A percentile compares a stretch with the other conserved stretches of the same genome.
phyloP scores from a whole-genome alignment of 2,329 filamentous ascomycete genomes.

The Beauveria varroae region DNA sequence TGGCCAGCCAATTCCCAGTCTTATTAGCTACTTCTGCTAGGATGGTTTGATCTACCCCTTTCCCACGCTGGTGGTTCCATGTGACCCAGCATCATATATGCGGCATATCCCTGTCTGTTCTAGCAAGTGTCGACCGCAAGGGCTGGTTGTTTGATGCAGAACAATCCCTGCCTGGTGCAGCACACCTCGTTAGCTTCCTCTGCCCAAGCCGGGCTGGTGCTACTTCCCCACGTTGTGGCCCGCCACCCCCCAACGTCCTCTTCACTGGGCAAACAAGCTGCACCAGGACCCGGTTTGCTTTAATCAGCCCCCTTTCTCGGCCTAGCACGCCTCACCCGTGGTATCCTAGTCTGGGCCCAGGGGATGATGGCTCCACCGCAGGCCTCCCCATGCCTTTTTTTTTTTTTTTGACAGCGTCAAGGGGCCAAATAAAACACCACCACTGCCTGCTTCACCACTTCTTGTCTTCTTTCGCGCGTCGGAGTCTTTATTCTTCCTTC shows the following conservation, averaged over 20 bases:
- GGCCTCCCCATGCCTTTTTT: slow-evolving; percentile 32
- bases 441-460: slow-evolving; percentile 31
- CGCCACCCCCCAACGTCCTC: slow-evolving; percentile 11
- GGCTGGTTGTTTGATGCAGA: slow-evolving; percentile 8
- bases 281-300: slow-evolving; percentile 21
- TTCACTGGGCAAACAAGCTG: slow-evolving; percentile 14
- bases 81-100: not conserved
- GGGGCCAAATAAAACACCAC: slow-evolving; percentile 43
- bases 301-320: slow-evolving; percentile 33
- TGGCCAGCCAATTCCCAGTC: not conserved
- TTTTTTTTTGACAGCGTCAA: slow-evolving; percentile 31
- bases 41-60: slow-evolving; percentile 5
- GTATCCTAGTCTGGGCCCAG: slow-evolving; percentile 40
- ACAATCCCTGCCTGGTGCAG: slow-evolving; percentile 3
- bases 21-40: not conserved
- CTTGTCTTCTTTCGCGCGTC: slow-evolving; percentile 29
- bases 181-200: not conserved
- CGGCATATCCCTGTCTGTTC: slow-evolving; percentile 1
- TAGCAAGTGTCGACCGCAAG: slow-evolving; percentile 1
- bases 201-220: slow-evolving; percentile 4
- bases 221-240: slow-evolving; percentile 14
- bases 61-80: not conserved
- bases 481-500: slow-evolving; percentile 11
- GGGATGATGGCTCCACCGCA: slow-evolving; percentile 29
- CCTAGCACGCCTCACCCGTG: slow-evolving; percentile 42